These are phyloP conservation scores for Fusarium burgessii DNA, from an alignment of 2,329 filamentous ascomycete genomes.

Conservation along the genomic window DNA sequence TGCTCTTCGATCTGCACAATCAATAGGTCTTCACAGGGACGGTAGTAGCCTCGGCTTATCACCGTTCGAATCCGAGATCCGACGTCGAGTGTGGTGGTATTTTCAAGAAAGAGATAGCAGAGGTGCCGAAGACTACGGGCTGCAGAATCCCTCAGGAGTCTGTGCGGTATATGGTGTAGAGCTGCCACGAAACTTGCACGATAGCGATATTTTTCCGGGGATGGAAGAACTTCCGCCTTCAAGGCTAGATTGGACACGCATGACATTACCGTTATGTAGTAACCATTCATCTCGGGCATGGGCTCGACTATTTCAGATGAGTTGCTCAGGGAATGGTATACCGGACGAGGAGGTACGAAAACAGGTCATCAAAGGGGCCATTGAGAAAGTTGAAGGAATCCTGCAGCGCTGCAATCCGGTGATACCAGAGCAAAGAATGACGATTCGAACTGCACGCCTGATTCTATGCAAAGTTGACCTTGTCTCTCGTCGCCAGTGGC, in stretches of 20 bases:
- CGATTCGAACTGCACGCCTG: conserved; percentile 45
- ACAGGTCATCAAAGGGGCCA: conserved; percentile 50
- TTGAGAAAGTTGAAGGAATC: background rate
- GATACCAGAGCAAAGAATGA: conserved; percentile 58
- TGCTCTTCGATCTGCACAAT: conserved; percentile 60
- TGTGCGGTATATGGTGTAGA: conserved; percentile 55
- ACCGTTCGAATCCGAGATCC: conserved; percentile 67
- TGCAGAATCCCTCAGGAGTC: conserved; percentile 35
- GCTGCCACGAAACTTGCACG: conserved; percentile 68
- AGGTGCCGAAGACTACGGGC: conserved; percentile 68
- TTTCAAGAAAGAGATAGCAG: conserved; percentile 62
- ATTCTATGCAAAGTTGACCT: conserved; percentile 58
- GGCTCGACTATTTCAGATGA: conserved; percentile 41
- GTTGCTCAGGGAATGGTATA: conserved; percentile 11
- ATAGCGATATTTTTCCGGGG: conserved; percentile 61
- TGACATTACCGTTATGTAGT: conserved; percentile 66
- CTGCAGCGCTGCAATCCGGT: conserved; percentile 62
- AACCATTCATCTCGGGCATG: conserved; percentile 59
- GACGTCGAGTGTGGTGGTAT: conserved; percentile 67
- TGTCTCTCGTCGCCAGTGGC: conserved; percentile 59
- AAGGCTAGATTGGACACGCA: conserved; percentile 66
- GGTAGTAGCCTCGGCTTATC: conserved; percentile 58
- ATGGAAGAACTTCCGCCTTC: conserved; percentile 62
- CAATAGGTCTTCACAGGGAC: conserved; percentile 67
- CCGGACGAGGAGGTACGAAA: conserved; percentile 52